Conservation (phyloP, 1,284 basidiomycete genomes). For the Ustilago nuda region DNA sequence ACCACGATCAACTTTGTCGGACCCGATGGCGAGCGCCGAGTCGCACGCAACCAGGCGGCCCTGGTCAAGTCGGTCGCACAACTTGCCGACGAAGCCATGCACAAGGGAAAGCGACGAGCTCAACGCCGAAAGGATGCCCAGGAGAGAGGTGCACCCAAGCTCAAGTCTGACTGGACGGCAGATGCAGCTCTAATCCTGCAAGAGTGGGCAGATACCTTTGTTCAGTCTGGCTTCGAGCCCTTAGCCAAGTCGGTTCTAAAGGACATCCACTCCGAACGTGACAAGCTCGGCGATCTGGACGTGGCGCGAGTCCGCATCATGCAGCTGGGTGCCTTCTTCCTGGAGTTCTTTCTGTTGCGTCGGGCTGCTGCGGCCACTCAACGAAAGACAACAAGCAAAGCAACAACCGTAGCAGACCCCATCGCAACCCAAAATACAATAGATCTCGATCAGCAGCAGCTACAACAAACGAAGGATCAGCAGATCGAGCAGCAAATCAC, state of each 20-base stretch:
- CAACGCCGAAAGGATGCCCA: constrained; percentile 52
- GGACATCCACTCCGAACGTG: constrained; percentile 66
- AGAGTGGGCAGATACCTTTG: constrained; percentile 63
- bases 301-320: constrained; percentile 63
- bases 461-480: not conserved
- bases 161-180: constrained; percentile 58
- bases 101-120: constrained; percentile 43
- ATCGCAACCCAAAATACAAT: constrained; percentile 18
- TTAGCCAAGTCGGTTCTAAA: constrained; percentile 58
- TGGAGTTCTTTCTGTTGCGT: constrained; percentile 65
- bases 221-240: constrained; percentile 62
- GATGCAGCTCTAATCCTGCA: constrained; percentile 50
- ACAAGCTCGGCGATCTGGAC: constrained; percentile 66
- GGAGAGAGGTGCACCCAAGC: constrained; percentile 59
- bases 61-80: constrained; percentile 59
- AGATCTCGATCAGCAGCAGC: constrained; percentile 15
- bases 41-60: constrained; percentile 56
- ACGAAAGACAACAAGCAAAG: constrained; percentile 15
- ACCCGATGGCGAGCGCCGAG: constrained; percentile 56
- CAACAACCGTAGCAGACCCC: not conserved
- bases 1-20: constrained; percentile 65
- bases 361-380: constrained; percentile 29
- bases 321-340: constrained; percentile 63
- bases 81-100: constrained; percentile 53
- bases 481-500: constrained; percentile 1